phyloP scores from a whole-genome alignment of 129 eudicot genomes.

The Logfia minima region DNA sequence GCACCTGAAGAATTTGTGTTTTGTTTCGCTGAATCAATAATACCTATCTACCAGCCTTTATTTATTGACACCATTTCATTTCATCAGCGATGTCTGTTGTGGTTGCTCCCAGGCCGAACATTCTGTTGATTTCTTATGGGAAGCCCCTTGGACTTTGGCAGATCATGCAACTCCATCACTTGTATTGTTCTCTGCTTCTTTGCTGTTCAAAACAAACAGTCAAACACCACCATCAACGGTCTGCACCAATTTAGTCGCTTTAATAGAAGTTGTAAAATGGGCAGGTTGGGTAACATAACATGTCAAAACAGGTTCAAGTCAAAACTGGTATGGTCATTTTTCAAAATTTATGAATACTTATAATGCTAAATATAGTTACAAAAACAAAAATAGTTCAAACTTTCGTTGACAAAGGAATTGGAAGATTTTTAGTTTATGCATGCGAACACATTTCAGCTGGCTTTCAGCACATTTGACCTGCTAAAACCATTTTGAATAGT shows the following conservation, averaged over 20 bases:
- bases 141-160: conserved; percentile 59
- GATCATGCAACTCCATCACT: conserved; percentile 86
- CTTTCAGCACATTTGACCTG: neutral
- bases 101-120: conserved; percentile 40
- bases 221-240: neutral
- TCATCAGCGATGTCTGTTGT: conserved; percentile 39
- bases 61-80: conserved; percentile 6
- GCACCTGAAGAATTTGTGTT: conserved; percentile 21
- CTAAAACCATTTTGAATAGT: neutral
- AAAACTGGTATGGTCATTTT: neutral
- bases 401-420: neutral
- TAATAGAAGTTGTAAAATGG: neutral
- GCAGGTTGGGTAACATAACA: neutral
- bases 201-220: conserved; percentile 50
- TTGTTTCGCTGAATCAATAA: conserved; percentile 15
- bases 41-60: conserved; percentile 23
- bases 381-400: neutral
- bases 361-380: neutral
- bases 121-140: conserved; percentile 27
- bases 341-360: neutral
- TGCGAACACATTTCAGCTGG: neutral
- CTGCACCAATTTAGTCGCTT: neutral
- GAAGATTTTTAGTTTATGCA: neutral
- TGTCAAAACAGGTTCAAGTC: neutral
- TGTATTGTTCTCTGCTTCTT: conserved; percentile 89